Evolutionary conservation across 768 basidiomycete genomes (phyloP), one percentile per base, ranked within the genome.

Genomic region (Termitomyces sp.): DNA sequence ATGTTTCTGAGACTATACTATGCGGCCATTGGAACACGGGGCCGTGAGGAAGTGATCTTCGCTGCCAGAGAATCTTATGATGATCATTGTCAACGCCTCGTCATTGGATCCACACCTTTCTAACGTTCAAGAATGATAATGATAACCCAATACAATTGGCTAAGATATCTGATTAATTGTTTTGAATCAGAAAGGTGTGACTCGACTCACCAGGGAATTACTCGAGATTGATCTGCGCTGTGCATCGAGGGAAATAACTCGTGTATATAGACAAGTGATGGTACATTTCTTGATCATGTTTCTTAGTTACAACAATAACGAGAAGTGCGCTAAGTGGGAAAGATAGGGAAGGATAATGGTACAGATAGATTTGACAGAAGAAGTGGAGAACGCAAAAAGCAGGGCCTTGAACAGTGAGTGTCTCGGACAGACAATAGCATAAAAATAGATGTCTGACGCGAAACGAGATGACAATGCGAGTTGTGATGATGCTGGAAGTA

Each of bases 191-290:
- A 43, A 22, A 26, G n/a, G 10, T 35, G 26, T 11, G 22, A 54
- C 30, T 18, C 20, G 33, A 54, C 52, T 57, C 52, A 60, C 59
- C 54, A 44, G 6, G 8, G 43, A 38, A 46, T 46, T 43, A 3
- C 13, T 49, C 33, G 10, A 22, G 13, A 47, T 11, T 46, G 50
- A 57, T 57, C 56, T 52, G 30, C 56, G 16, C 16, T 8, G 13
- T 18, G 44, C 45, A 32, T n/a, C 3, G 41, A 54, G 28, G 44
- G 24, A 24, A 58, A 54, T 30, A 30, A 53, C 28, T 49, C 36
- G 22, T 58, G 47, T 58, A 58, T 58, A 54, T 49, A 58, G 24
- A 58, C 52, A 58, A 26, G 44, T 53, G 47, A 53, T 47, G 41
- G 47, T 58, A 58, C 57, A 58, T 44, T 54, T 41, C 32, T 52